phyloP scores from a whole-genome alignment of 352 stramenopile species.

The Peronosclerospora sorghi region DNA sequence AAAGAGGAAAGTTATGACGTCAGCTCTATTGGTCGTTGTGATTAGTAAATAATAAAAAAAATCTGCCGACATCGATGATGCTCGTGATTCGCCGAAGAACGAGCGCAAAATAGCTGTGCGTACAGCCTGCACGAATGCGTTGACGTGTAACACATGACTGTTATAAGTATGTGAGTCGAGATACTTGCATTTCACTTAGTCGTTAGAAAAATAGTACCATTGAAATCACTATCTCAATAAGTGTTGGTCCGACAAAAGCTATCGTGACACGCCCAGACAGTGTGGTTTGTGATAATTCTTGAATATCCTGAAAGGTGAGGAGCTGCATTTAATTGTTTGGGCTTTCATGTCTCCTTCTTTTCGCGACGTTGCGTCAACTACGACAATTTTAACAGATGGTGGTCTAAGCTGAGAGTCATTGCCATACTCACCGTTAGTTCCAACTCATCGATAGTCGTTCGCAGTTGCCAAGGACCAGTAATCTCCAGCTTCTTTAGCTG shows the following conservation, averaged over 20 bases:
- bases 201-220: constrained; percentile 22
- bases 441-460: constrained; percentile 70
- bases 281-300: constrained; percentile 2
- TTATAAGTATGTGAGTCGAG: no score
- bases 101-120: no score
- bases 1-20: no score
- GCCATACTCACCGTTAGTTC: constrained; percentile 51
- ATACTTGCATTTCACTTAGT: no score
- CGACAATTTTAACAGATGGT: constrained; percentile 1
- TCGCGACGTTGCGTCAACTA: constrained; percentile 33
- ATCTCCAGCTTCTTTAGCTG: constrained; percentile 32
- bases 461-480: constrained; percentile 50
- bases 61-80: no score
- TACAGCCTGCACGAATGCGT: no score
- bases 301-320: neutral
- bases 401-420: neutral
- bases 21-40: no score
- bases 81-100: no score
- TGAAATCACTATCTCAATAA: constrained; percentile 36
- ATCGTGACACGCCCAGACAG: constrained; percentile 23
- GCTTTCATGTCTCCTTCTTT: constrained; percentile 14
- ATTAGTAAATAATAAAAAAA: no score
- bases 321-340: neutral
- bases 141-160: no score
- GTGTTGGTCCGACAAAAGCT: constrained; percentile 37